Evolutionary conservation across 148 eudicot species (phyloP), one percentile per base, ranked within the genome.

Genomic region (Vaccinium myrtillus): DNA sequence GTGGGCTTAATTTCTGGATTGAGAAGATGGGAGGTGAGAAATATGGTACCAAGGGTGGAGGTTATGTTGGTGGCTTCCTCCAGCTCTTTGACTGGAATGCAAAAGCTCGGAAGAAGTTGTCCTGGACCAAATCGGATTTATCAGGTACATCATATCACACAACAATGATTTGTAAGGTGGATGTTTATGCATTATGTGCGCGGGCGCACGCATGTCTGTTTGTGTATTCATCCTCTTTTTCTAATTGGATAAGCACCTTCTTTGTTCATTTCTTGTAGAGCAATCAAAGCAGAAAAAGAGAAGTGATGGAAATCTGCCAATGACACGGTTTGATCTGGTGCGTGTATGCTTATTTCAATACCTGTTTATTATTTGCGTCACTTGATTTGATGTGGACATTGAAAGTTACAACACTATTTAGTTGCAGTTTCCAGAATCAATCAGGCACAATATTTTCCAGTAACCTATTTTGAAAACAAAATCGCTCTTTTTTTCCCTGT

Each of bases 1-100:
- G 78, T 36, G 79, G 23, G 63, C 23, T 83, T 61, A 81, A 48
- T 75, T 51, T 79, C 49, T 61, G 53, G 75, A 87, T 67, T 81
- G 82, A 77, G 51, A 85, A 88, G 54, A 94, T 95, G 98, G 99
- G 98, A 53, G 90, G 82, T 75, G 93, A 95, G 48, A 94, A 87
- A 86, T 93, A 90, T 65, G 89, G 92, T 84, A 86, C 93, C 54
- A 93, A 91, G 90, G 87, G 94, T 79, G 97, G 95, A 77, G 92
- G 97, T 30, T 93, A 95, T 71, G 97, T 95, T 50, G 98, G 99
- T 79, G 98, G 98, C 74, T 95, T 97, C 89, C 83, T 97, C 82
- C 98, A 97, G 91, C 90, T 97, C 65, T 97, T 97, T 90, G 98
- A 97, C 87, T 97, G 99, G 99, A 97, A 97, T 85, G 91, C 94